Percentiles rank a stretch among this genome's conserved stretches.
These are phyloP conservation scores for Crepidotus sp. DNA, from an alignment of 1,284 basidiomycete species.

Conservation along the genomic window DNA sequence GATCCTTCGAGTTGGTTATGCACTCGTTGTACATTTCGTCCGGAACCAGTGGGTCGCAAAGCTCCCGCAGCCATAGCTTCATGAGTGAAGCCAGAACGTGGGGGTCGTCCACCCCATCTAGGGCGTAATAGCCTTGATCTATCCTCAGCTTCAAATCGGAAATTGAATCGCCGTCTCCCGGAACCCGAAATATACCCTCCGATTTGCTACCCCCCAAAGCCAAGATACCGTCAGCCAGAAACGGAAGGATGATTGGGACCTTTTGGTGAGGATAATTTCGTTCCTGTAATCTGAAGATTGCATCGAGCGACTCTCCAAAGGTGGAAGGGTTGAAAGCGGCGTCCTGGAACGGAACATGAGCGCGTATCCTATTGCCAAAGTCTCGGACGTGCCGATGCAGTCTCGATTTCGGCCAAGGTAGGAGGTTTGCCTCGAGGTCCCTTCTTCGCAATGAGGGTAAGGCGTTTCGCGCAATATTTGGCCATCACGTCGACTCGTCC, in stretches of 20 bases:
- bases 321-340: constrained; percentile 90
- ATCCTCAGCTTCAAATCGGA: constrained; percentile 81
- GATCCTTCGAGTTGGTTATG: constrained; percentile 58
- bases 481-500: constrained; percentile 82
- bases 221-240: constrained; percentile 84
- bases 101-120: constrained; percentile 81
- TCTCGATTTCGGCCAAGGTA: constrained; percentile 76
- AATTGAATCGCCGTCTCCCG: constrained; percentile 80
- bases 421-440: constrained; percentile 80
- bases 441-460: constrained; percentile 65
- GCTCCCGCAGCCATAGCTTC: constrained; percentile 88
- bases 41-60: constrained; percentile 81
- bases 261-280: constrained; percentile 76
- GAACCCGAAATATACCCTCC: constrained; percentile 87
- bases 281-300: constrained; percentile 75
- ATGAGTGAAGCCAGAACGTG: constrained; percentile 81
- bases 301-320: constrained; percentile 82
- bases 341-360: constrained; percentile 39
- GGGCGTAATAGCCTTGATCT: constrained; percentile 82
- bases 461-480: constrained; percentile 71
- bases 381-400: constrained; percentile 56
- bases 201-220: constrained; percentile 75
- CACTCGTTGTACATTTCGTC: constrained; percentile 84
- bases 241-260: constrained; percentile 86
- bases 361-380: not conserved